Conservation (phyloP, 164 flowering plant species). For the Umbellularia californica region DNA sequence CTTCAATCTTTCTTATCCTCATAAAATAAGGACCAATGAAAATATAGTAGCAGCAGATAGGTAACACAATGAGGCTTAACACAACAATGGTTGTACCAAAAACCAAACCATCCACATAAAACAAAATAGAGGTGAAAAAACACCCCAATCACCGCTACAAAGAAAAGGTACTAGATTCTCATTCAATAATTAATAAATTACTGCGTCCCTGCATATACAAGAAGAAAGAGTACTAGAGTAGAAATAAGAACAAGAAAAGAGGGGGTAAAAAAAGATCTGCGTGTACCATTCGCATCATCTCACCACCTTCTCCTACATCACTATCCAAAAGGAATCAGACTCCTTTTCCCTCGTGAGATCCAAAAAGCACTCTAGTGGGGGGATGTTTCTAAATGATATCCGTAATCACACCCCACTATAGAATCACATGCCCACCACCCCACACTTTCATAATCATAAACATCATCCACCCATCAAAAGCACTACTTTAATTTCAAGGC, state of each 20-base stretch:
- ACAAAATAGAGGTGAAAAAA: neutral
- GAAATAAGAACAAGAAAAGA: neutral
- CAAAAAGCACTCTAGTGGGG: slow-evolving; percentile 25
- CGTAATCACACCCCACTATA: neutral
- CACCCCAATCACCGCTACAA: neutral
- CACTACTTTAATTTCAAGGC: slow-evolving; percentile 16
- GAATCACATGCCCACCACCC: slow-evolving; percentile 16
- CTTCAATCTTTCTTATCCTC: no score
- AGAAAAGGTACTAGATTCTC: neutral
- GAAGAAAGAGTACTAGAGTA: neutral
- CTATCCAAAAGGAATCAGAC: slow-evolving; percentile 4
- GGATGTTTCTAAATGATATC: slow-evolving; percentile 21
- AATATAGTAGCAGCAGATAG: no score
- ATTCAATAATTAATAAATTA: neutral
- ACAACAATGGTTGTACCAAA: no score
- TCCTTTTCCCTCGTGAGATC: slow-evolving; percentile 3
- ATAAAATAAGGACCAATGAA: no score
- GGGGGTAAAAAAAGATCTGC: neutral
- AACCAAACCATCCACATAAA: neutral
- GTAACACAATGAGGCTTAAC: no score
- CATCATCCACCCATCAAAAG: slow-evolving; percentile 27
- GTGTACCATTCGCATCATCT: neutral
- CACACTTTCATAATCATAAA: slow-evolving; percentile 16
- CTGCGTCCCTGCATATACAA: neutral
- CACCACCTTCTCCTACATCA: neutral